Evolutionary conservation across 441 rosid species (phyloP), one percentile per base, ranked within the genome.

Genomic region (Isatis lusitanica): DNA sequence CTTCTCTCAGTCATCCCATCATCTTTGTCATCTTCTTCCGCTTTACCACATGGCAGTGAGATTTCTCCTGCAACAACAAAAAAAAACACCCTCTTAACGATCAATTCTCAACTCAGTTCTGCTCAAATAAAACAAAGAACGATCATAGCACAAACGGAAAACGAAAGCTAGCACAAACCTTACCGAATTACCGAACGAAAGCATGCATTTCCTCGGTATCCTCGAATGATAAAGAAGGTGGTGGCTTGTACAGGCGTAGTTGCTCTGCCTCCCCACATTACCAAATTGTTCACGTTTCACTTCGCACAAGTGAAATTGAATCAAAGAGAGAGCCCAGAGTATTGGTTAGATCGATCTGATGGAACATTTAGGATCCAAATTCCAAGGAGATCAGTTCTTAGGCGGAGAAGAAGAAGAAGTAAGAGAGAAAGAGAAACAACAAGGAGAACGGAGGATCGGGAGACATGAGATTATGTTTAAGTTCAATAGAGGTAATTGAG

Each of bases 41-140:
- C 82, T 82, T 88, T 94, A 56, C 97, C 97, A 62, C 98, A 97
- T 10, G 97, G n/a, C n/a, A n/a, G n/a, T n/a, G n/a, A 85, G 80
- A 94, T 90, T 77, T 94, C 97, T 56, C 96, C 98, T 91, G 83
- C 78, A 75, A 62, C 63, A 71, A 1, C 2, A 12, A 72, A 78
- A 71, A 75, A 50, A 55, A 10, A 28, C 36, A 16, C 36, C 48
- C 35, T 21, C n/a, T 33, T 2, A 33, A 40, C 28, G 31, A 68
- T 11, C 13, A 28, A 3, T 1, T 38, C 15, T 1, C 5, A 13
- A 35, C 17, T 11, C 1, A 44, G 9, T 16, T 9, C 50, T n/a
- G 8, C 12, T 24, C 11, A 9, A 40, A 61, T 13, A 4, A 61
- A 18, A 33, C 46, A 1, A 9, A 58, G 4, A 28, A 18, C 16